A percentile compares a stretch with the other conserved stretches of the same genome.
phyloP scores from a whole-genome alignment of 2,329 filamentous ascomycete genomes.

The Fusarium buxicola region DNA sequence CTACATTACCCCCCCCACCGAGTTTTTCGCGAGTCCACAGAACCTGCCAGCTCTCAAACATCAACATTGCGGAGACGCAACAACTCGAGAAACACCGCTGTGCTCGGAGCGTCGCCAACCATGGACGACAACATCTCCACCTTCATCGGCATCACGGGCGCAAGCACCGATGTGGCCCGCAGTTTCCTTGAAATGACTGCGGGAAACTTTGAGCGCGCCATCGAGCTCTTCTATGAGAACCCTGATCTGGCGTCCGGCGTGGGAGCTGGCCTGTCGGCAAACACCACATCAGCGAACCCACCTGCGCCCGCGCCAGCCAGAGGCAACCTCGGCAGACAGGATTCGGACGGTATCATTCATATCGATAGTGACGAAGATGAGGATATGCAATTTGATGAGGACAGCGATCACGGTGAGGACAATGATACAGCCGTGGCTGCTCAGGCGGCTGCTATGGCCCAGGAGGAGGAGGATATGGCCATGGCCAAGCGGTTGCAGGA shows the following conservation, averaged over 20 bases:
- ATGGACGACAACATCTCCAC: conserved; percentile 81
- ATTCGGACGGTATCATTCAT: conserved; percentile 65
- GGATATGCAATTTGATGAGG: conserved; percentile 54
- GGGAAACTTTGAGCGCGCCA: conserved; percentile 84
- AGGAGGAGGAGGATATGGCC: conserved; percentile 89
- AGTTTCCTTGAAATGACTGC: conserved; percentile 89
- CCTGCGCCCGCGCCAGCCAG: conserved; percentile 48
- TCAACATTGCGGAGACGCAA: background rate
- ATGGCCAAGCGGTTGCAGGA: conserved; percentile 94
- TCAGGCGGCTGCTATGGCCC: conserved; percentile 58
- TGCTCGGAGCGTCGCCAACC: conserved; percentile 25
- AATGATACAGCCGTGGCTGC: conserved; percentile 56
- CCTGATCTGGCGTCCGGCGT: conserved; percentile 70
- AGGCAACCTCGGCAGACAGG: conserved; percentile 49
- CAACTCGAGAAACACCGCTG: conserved; percentile 1
- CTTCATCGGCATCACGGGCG: conserved; percentile 85
- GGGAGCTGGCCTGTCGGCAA: conserved; percentile 49
- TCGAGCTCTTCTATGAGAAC: conserved; percentile 91
- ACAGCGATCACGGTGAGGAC: conserved; percentile 54
- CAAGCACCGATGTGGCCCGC: conserved; percentile 77
- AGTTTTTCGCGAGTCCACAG: background rate
- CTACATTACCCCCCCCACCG: background rate
- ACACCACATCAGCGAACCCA: conserved; percentile 19
- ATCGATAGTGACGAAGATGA: conserved; percentile 62
- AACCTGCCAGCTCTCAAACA: background rate